phyloP scores from a whole-genome alignment of 2,329 filamentous ascomycete genomes.

The Diaporthe ampelina region DNA sequence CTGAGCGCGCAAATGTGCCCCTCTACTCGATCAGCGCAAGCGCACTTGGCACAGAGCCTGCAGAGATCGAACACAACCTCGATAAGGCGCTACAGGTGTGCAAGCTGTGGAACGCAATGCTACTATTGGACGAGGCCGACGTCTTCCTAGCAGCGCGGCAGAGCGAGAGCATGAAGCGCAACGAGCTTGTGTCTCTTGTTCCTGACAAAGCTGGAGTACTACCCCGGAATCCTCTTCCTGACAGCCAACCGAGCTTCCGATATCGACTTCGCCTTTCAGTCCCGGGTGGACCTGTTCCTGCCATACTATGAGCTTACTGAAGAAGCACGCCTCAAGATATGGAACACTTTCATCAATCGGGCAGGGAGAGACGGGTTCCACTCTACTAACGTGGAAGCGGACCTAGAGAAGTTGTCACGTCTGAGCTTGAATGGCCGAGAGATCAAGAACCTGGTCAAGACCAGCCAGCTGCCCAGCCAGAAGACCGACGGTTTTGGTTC shows the following conservation, averaged over 20 bases:
- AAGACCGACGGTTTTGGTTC: slow-evolving; percentile 8
- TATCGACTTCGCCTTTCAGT: slow-evolving; percentile 55
- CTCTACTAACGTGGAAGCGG: background rate
- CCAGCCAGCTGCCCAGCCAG: slow-evolving; percentile 16
- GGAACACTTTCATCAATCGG: slow-evolving; percentile 50
- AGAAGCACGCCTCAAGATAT: slow-evolving; percentile 51
- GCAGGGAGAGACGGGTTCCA: background rate
- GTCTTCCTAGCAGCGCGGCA: slow-evolving; percentile 56
- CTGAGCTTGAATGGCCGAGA: slow-evolving; percentile 23
- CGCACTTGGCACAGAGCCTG: slow-evolving; percentile 53
- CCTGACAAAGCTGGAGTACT: slow-evolving; percentile 52
- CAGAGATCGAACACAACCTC: slow-evolving; percentile 51
- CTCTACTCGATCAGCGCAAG: slow-evolving; percentile 57
- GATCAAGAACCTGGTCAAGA: slow-evolving; percentile 20
- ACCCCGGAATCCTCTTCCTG: slow-evolving; percentile 54
- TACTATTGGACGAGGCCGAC: slow-evolving; percentile 59
- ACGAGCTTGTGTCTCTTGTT: slow-evolving; percentile 56
- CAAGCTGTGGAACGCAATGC: slow-evolving; percentile 57
- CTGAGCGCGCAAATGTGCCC: slow-evolving; percentile 54
- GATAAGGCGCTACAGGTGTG: slow-evolving; percentile 53
- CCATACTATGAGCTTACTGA: slow-evolving; percentile 50
- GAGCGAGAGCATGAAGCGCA: slow-evolving; percentile 51
- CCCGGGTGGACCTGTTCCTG: slow-evolving; percentile 52
- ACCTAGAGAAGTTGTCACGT: background rate
- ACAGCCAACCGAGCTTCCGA: slow-evolving; percentile 53